Percentiles rank a stretch among this genome's conserved stretches.
Conservation (phyloP, 495 filamentous ascomycete genomes). For the Ramalina intermedia region DNA sequence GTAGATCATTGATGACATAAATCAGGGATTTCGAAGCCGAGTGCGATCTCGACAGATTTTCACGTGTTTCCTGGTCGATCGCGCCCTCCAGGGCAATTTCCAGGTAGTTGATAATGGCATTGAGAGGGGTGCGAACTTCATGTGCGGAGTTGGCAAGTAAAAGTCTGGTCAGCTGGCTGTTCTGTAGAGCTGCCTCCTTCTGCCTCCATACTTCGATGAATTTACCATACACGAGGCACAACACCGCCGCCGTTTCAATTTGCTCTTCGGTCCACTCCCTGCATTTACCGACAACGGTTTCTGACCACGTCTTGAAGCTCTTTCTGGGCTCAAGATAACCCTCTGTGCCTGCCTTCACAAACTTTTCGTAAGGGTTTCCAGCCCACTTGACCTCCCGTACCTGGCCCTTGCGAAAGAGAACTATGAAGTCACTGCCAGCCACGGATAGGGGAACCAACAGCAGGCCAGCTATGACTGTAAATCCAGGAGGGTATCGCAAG, state of each 20-base stretch:
- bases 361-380: conserved; percentile 84
- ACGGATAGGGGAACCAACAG: conserved; percentile 71
- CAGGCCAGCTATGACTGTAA: conserved; percentile 64
- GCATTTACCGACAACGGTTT: conserved; percentile 61
- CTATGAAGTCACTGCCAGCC: conserved; percentile 73
- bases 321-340: conserved; percentile 60
- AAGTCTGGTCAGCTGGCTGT: conserved; percentile 63
- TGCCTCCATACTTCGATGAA: conserved; percentile 90
- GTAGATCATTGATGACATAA: conserved; percentile 89
- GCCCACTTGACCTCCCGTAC: conserved; percentile 77
- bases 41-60: conserved; percentile 76
- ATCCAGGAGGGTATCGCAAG: conserved; percentile 65
- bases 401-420: conserved; percentile 76
- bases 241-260: conserved; percentile 73
- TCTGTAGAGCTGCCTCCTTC: conserved; percentile 75
- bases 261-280: conserved; percentile 46
- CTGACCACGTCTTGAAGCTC: conserved; percentile 65
- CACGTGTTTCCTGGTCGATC: conserved; percentile 70
- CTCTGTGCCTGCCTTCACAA: conserved; percentile 48
- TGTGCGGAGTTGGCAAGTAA: conserved; percentile 87
- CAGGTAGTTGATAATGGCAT: conserved; percentile 92
- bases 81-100: conserved; percentile 84
- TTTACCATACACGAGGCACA: conserved; percentile 83
- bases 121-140: conserved; percentile 85
- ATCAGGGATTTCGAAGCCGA: conserved; percentile 94